Evolutionary conservation across 805 yeast species (phyloP).

Genomic region (Torulaspora maleeae): DNA sequence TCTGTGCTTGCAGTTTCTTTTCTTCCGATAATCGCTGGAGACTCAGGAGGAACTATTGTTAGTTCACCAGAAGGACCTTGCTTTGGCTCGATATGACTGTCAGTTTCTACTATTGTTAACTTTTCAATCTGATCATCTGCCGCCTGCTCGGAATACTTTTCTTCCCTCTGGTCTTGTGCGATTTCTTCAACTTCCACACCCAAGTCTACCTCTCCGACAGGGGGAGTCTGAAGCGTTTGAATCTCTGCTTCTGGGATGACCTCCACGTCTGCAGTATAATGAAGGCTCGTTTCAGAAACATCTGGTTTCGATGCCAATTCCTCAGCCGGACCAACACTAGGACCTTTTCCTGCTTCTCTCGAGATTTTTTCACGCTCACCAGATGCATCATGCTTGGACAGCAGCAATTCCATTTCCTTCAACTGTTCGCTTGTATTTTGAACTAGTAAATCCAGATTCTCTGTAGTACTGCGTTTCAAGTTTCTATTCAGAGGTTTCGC

Average conservation of each 20-base stretch:
- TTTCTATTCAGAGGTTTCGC: conserved; percentile 11
- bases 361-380: background rate
- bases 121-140: too few species aligned
- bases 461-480: conserved; percentile 8
- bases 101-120: too few species aligned
- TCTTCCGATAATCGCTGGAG: too few species aligned
- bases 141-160: too few species aligned
- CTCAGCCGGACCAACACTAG: background rate
- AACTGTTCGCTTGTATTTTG: conserved; percentile 14
- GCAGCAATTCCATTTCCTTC: conserved; percentile 13
- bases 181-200: background rate
- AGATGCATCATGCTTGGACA: background rate
- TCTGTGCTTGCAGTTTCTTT: background rate
- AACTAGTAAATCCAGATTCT: conserved; percentile 12
- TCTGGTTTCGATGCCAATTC: background rate
- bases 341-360: background rate
- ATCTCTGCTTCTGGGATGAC: too few species aligned
- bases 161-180: background rate
- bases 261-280: too few species aligned
- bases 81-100: too few species aligned
- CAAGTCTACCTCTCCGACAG: background rate
- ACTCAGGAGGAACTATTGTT: too few species aligned
- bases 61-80: too few species aligned
- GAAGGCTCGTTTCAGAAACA: too few species aligned
- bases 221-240: too few species aligned